Evolutionary conservation across 345 rosid species (phyloP), one percentile per base, ranked within the genome.

Genomic region (Tarenaya hassleriana): DNA sequence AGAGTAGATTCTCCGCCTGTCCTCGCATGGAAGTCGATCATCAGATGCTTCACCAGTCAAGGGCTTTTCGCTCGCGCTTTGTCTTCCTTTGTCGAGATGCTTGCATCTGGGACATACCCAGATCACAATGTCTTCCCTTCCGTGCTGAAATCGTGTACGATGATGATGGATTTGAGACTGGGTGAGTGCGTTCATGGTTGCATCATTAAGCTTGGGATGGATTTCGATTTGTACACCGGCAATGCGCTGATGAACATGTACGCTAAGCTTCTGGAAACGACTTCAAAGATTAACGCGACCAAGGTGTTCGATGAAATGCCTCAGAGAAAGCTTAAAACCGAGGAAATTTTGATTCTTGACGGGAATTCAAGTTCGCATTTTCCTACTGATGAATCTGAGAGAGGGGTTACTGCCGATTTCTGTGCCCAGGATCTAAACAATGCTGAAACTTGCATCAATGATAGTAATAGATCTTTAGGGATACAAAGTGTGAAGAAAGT

Each of bases 201-300:
- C 66, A 41, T 78, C 35, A 34, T 90, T 53, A 82, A 79, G 61
- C 66, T 75, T 21, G 95, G 94, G 7, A 19, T 78, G 70, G 83
- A 71, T 41, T 63, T 61, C 33, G 88, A 86, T 68, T 59, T 89
- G 77, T 81, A 73, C 41, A 81, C 83, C 1, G 74, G 82, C 7
- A 89, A 89, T 78, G 94, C 97, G 10, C 76, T 89, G 4, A 69
- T 89, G 86, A 89, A 78, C 69, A 83, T 90, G 95, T 86, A 90
- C 4, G 82, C 83, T 0, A 86, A 80, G 61, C 70, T 79, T 64
- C 77, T 60, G 29, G 63, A 34, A 1, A 40, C 37, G 65, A 41
- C 44, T 34, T 54, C 64, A 1, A 60, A 53, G 47, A 37, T 20
- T 34, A 4, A 40, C n/a, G 69, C 41, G 6, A 11, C 21, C 10